Evolutionary conservation across 1,284 basidiomycete genomes (phyloP), one percentile per base, ranked within the genome.

Genomic region (Polyporus tsugae): DNA sequence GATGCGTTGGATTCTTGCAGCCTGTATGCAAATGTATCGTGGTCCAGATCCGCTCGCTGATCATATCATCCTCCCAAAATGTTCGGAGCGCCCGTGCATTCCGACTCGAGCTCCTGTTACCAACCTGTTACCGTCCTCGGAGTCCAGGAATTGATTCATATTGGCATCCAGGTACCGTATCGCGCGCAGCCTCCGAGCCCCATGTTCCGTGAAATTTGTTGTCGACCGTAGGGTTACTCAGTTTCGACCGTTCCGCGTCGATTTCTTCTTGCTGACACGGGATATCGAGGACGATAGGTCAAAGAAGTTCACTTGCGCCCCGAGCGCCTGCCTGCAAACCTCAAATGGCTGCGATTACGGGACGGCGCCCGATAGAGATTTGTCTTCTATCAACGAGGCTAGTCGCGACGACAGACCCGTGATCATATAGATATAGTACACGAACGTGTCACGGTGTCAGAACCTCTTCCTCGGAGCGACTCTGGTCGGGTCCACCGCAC

Each of bases 81-180:
- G 22, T 52, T 52, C 46, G 46, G 46, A 52, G 46, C 46, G 46
- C 46, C 22, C 46, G 46, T 29, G 22, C 46, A 25, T 52, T 52
- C 22, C 10, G 46, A 52, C 46, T 52, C 7, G 29, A 29, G 29
- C 29, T 29, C 29, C 29, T 1, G 29, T n/a, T n/a, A n/a, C n/a
- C n/a, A n/a, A n/a, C n/a, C n/a, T 29, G 29, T 29, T 29, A 29
- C 29, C 29, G 29, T 29, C 29, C 29, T n/a, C n/a, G n/a, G 29
- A 29, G 29, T 29, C 29, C 29, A 29, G 29, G 29, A 2, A 29
- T 29, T 29, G 29, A 29, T 29, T 29, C 29, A 29, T 29, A 29
- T 29, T 29, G 29, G 29, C 29, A 29, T 39, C 7, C 7, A 39
- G 39, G 39, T 7, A 10, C 39, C 39, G 9, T 39, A 2, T 39